Conservation (phyloP, 2,329 filamentous ascomycete genomes). For the Scytalidium lignicola region DNA sequence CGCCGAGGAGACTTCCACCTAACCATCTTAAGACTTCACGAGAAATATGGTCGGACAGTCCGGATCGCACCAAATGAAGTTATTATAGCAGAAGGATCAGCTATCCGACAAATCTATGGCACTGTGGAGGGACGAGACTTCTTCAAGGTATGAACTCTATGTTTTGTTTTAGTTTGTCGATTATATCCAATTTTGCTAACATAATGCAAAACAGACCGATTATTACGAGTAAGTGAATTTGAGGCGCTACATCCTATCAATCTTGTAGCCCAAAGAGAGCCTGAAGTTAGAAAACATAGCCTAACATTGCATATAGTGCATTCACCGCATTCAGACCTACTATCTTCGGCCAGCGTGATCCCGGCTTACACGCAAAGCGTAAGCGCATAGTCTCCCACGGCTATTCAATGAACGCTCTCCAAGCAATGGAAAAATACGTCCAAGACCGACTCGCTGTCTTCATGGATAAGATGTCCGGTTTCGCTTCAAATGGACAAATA, state of each 20-base stretch:
- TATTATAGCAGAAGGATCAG: conserved; percentile 17
- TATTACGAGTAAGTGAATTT: background rate
- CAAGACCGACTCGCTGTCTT: conserved; percentile 27
- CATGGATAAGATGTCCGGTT: conserved; percentile 14
- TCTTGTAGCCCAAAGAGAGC: background rate
- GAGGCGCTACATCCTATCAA: conserved; percentile 1
- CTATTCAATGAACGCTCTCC: conserved; percentile 29
- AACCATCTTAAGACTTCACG: conserved; percentile 10
- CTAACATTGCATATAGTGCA: conserved; percentile 24
- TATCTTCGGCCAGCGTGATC: conserved; percentile 30
- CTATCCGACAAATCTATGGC: conserved; percentile 22
- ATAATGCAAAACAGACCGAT: background rate
- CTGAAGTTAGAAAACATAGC: background rate
- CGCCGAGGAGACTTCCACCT: conserved; percentile 4
- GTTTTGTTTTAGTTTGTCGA: no score
- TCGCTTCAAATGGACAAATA: conserved; percentile 6
- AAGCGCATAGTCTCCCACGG: conserved; percentile 27
- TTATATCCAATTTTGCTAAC: no score
- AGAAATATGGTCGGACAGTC: conserved; percentile 22
- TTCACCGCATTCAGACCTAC: conserved; percentile 27
- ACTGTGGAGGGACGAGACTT: background rate
- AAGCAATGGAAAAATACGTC: conserved; percentile 31
- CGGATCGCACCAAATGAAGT: conserved; percentile 26
- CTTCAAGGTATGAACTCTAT: background rate
- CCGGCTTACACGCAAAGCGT: conserved; percentile 17